Percentiles rank a stretch among this genome's conserved stretches.
phyloP scores from a whole-genome alignment of 352 stramenopile genomes.

The Globisporangium cystogenes region DNA sequence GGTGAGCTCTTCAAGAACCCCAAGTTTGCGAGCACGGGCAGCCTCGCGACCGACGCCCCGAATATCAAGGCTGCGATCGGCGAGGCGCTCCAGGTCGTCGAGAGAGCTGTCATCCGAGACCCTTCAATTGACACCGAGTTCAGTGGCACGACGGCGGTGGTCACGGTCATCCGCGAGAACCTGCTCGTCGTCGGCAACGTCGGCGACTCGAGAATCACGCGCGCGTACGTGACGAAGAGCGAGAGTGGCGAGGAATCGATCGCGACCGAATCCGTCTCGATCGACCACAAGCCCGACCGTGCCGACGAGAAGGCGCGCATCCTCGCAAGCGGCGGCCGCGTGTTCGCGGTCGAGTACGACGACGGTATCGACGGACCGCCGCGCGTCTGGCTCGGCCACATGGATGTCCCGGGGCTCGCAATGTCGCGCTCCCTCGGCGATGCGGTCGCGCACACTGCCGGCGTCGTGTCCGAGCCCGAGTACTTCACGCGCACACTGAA shows the following conservation, averaged over 20 bases:
- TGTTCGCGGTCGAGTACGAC: slow-evolving; percentile 99
- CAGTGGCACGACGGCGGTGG: slow-evolving; percentile 80
- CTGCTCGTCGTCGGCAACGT: slow-evolving; percentile 95
- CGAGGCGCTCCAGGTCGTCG: slow-evolving; percentile 47
- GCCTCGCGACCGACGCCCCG: slow-evolving; percentile 52
- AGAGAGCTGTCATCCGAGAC: slow-evolving; percentile 86
- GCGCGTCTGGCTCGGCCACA: slow-evolving; percentile 97
- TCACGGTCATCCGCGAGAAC: slow-evolving; percentile 65
- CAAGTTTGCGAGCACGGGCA: slow-evolving; percentile 53
- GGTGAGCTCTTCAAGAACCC: slow-evolving; percentile 90
- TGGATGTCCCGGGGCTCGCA: slow-evolving; percentile 97
- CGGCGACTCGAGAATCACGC: slow-evolving; percentile 94
- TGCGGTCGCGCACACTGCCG: slow-evolving; percentile 95
- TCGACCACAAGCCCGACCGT: slow-evolving; percentile 97
- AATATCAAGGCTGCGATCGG: slow-evolving; percentile 49
- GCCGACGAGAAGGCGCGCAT: slow-evolving; percentile 95
- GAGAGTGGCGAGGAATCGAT: slow-evolving; percentile 19
- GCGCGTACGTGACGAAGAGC: slow-evolving; percentile 51
- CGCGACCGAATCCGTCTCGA: slow-evolving; percentile 83
- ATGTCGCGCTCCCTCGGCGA: slow-evolving; percentile 97
- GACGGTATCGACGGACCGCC: slow-evolving; percentile 97
- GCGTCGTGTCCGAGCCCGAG: slow-evolving; percentile 94
- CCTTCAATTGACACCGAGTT: slow-evolving; percentile 93
- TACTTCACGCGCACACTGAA: slow-evolving; percentile 86
- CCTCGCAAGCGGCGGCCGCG: slow-evolving; percentile 90